Conservation (phyloP, 2,329 filamentous ascomycete species). For the Xylaria hypoxylon region DNA sequence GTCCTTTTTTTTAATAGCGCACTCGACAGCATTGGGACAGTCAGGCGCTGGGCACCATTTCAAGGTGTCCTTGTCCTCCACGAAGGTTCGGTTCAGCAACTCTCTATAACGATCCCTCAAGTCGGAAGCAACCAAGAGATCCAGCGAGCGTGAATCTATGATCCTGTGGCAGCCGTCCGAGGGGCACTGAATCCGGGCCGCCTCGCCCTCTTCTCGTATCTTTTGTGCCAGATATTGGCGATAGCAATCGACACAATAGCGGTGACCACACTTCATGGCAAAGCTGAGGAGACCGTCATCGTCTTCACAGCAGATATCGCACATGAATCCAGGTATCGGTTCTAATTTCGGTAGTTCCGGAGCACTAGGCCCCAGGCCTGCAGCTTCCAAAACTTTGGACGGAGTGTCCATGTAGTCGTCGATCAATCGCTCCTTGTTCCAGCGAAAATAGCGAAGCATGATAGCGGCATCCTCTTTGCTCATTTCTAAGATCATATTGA, state of each 20-base stretch:
- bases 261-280: conserved; percentile 93
- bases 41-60: conserved; percentile 99
- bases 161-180: conserved; percentile 88
- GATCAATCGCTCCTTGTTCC: conserved; percentile 96
- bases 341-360: conserved; percentile 74
- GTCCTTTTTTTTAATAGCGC: conserved; percentile 87
- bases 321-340: conserved; percentile 80
- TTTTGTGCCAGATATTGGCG: conserved; percentile 91
- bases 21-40: conserved; percentile 93
- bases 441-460: conserved; percentile 86
- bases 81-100: conserved; percentile 91
- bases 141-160: conserved; percentile 88
- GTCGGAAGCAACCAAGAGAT: conserved; percentile 74
- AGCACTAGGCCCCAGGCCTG: conserved; percentile 79
- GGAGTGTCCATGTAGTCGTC: conserved; percentile 96
- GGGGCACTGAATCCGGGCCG: conserved; percentile 93
- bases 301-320: conserved; percentile 97
- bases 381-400: conserved; percentile 82
- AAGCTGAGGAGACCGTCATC: conserved; percentile 81
- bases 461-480: conserved; percentile 92
- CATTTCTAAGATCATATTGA: conserved; percentile 90
- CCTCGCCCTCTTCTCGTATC: conserved; percentile 94
- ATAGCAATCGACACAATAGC: conserved; percentile 94
- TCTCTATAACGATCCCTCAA: conserved; percentile 77
- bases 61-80: conserved; percentile 94